Evolutionary conservation across 208 protist genomes (phyloP), one percentile per base, ranked within the genome.

Genomic region (Leishmania turanica): DNA sequence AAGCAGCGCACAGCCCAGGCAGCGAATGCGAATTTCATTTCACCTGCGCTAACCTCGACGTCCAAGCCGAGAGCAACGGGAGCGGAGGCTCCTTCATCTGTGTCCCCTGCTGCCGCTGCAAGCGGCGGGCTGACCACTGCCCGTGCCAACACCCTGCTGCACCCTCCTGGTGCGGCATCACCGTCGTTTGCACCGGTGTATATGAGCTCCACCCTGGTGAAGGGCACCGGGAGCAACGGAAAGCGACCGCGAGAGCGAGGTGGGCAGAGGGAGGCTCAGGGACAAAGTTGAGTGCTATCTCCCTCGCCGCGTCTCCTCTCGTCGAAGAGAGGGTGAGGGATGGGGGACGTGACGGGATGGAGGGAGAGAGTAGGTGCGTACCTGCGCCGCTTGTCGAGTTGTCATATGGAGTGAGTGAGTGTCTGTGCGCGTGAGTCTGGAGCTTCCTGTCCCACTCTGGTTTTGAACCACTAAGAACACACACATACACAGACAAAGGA

Each of bases 191-290:
- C 81, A 27, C 89, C 93, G 7, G 87, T 88, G n/a, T 96, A 90
- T 77, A 94, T 97, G 81, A 97, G 92, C 83, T 79, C 86, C 34
- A 76, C 81, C 42, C 84, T 97, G 3, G 89, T 96, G 4, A 86
- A 78, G 11, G 65, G 62, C 24, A 85, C 81, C 27, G 51, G 47
- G 19, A 77, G 54, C 65, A 78, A 80, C 37, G 74, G 78, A n/a
- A 88, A 86, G 56, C 84, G 82, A 24, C 76, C 73, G 56, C 34
- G 81, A 19, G 76, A 76, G 40, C 77, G 64, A 19, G 79, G 37
- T 40, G 73, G 73, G 13, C 34, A 60, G 68, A 78, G 37, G 19
- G 31, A 60, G 24, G 68, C 68, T 72, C 68, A 72, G 7, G 68
- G 68, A 34, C 40, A 42, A 37, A 72, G 68, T 51, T 72, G 37